Conservation (phyloP, 176 grass and related monocot species). For the Calamus simplicifolius region DNA sequence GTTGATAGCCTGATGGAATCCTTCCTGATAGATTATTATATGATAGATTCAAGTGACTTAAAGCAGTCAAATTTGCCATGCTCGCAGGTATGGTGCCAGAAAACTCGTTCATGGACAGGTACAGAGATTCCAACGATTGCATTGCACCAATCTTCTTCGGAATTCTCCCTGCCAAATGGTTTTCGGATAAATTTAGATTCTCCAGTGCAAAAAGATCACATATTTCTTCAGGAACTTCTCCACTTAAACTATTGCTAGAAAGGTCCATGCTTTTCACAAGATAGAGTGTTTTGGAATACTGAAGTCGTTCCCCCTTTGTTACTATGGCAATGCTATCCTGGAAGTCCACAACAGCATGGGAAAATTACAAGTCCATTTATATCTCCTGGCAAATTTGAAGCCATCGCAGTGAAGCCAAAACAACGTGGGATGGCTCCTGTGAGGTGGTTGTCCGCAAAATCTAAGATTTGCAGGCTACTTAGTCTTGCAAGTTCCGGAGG, state of each 20-base stretch:
- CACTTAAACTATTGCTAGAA: slow-evolving; percentile 7
- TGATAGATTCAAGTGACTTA: slow-evolving; percentile 9
- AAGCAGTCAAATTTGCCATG: slow-evolving; percentile 1
- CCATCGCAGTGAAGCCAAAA: slow-evolving; percentile 21
- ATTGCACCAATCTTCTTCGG: not conserved
- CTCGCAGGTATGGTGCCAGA: slow-evolving; percentile 11
- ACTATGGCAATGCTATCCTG: not conserved
- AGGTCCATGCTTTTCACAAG: slow-evolving; percentile 30
- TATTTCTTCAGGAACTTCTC: slow-evolving; percentile 12
- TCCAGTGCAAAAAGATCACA: not conserved
- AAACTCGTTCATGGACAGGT: slow-evolving; percentile 23
- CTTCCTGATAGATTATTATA: slow-evolving; percentile 32
- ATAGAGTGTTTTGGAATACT: slow-evolving; percentile 16
- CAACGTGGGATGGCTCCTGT: slow-evolving; percentile 23
- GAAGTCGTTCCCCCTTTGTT: not conserved
- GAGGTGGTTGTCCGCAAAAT: not conserved
- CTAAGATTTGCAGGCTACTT: too few species aligned
- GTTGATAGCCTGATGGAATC: slow-evolving; percentile 12
- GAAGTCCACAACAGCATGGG: not conserved
- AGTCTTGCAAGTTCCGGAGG: too few species aligned
- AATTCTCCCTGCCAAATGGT: slow-evolving; percentile 13
- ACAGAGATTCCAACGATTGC: slow-evolving; percentile 11
- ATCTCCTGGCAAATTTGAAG: not conserved
- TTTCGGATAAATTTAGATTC: slow-evolving; percentile 20
- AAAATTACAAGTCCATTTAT: not conserved